phyloP scores from a whole-genome alignment of 148 eudicot genomes.

The Simmondsia chinensis region DNA sequence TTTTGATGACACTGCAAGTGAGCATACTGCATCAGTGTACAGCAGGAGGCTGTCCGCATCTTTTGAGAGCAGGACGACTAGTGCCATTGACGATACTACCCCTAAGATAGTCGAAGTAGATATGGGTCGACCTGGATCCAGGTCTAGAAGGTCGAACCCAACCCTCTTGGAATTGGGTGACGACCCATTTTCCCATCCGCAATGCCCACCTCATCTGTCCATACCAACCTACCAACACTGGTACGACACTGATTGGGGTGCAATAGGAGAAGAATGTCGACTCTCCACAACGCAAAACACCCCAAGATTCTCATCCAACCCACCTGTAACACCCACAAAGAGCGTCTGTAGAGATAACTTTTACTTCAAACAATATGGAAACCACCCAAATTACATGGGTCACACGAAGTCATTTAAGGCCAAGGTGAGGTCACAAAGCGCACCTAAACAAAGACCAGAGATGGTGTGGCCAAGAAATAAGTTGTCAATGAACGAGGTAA shows the following conservation, averaged over 20 bases:
- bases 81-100: constrained; percentile 19
- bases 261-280: constrained; percentile 18
- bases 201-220: constrained; percentile 15
- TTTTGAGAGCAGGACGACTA: constrained; percentile 15
- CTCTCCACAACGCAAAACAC: constrained; percentile 39
- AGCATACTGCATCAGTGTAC: constrained; percentile 14
- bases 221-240: too few species aligned
- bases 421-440: constrained; percentile 38
- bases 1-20: constrained; percentile 27
- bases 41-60: constrained; percentile 42
- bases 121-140: constrained; percentile 36
- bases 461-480: constrained; percentile 28
- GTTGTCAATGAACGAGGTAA: constrained; percentile 30
- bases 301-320: constrained; percentile 21
- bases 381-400: constrained; percentile 29
- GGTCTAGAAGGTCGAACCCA: constrained; percentile 28
- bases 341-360: constrained; percentile 17
- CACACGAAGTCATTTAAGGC: constrained; percentile 34
- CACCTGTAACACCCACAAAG: constrained; percentile 16
- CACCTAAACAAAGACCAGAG: constrained; percentile 34
- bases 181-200: constrained; percentile 17
- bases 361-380: constrained; percentile 4
- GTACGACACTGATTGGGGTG: too few species aligned
- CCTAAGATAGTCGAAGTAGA: constrained; percentile 42
- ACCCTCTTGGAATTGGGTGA: constrained; percentile 27